phyloP scores from a whole-genome alignment of 2,329 filamentous ascomycete species.

The Colletotrichum theobromicola region DNA sequence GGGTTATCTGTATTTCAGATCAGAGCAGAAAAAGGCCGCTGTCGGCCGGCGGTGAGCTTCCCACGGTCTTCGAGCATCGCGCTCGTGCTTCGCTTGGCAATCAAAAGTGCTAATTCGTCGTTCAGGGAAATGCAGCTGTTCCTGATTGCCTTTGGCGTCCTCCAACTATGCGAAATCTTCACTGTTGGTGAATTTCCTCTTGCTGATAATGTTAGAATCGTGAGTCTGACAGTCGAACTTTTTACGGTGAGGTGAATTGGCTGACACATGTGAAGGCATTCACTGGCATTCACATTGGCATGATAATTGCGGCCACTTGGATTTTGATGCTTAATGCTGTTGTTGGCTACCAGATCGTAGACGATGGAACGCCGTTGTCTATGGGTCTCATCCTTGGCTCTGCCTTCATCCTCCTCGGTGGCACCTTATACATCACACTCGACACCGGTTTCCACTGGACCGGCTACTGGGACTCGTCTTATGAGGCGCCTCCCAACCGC shows the following conservation, averaged over 20 bases:
- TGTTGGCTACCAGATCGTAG: constrained; percentile 91
- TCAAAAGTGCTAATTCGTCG: constrained; percentile 22
- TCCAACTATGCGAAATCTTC: constrained; percentile 96
- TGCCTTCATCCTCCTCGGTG: constrained; percentile 76
- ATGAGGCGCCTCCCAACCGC: constrained; percentile 60
- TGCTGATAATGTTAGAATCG: constrained; percentile 71
- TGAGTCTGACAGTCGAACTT: constrained; percentile 46
- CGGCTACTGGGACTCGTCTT: constrained; percentile 71
- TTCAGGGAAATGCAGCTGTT: constrained; percentile 95
- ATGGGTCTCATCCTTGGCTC: constrained; percentile 77
- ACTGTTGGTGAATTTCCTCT: constrained; percentile 90
- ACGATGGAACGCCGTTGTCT: constrained; percentile 89
- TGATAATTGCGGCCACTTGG: constrained; percentile 89
- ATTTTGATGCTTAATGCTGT: constrained; percentile 89
- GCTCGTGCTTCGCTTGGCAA: constrained; percentile 16
- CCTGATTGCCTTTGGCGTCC: constrained; percentile 81
- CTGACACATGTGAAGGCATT: constrained; percentile 66
- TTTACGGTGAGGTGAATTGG: background rate
- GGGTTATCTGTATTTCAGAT: constrained; percentile 74
- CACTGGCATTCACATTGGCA: constrained; percentile 86
- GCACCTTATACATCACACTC: constrained; percentile 93
- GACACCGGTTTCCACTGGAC: constrained; percentile 93
- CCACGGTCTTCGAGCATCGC: background rate
- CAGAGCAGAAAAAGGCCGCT: constrained; percentile 89
- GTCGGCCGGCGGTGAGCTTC: constrained; percentile 81